Conservation (phyloP, 495 filamentous ascomycete genomes). For the Usnea hakonensis region DNA sequence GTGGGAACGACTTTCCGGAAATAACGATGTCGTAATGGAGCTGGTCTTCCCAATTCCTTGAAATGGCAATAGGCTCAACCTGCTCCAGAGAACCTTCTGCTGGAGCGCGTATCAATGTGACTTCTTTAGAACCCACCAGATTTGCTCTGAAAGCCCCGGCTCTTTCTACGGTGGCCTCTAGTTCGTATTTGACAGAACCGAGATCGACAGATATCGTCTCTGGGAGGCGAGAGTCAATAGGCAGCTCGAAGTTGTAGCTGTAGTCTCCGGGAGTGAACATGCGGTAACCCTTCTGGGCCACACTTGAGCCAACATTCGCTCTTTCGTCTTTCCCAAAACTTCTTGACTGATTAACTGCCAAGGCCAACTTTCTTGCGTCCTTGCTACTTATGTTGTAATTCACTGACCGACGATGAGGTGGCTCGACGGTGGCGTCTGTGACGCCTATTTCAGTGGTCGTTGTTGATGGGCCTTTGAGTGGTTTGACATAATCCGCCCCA, state of each 20-base stretch:
- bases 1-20: slow-evolving; percentile 93
- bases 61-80: slow-evolving; percentile 94
- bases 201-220: slow-evolving; percentile 89
- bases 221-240: slow-evolving; percentile 83
- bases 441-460: slow-evolving; percentile 42
- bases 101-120: slow-evolving; percentile 78
- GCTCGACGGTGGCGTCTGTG: slow-evolving; percentile 29
- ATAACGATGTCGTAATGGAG: slow-evolving; percentile 98
- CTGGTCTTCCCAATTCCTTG: slow-evolving; percentile 95
- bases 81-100: slow-evolving; percentile 89
- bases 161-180: slow-evolving; percentile 82
- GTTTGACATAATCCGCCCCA: slow-evolving; percentile 56
- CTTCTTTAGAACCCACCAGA: slow-evolving; percentile 74
- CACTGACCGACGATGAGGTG: slow-evolving; percentile 28
- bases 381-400: slow-evolving; percentile 32
- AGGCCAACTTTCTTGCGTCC: slow-evolving; percentile 60
- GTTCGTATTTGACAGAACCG: slow-evolving; percentile 78
- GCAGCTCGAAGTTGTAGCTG: slow-evolving; percentile 89
- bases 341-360: slow-evolving; percentile 71
- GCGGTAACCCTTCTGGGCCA: slow-evolving; percentile 81
- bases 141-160: slow-evolving; percentile 90
- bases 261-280: slow-evolving; percentile 86
- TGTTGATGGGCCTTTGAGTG: slow-evolving; percentile 36
- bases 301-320: slow-evolving; percentile 46
- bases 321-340: slow-evolving; percentile 81